Percentiles rank a stretch among this genome's conserved stretches.
These are phyloP conservation scores for Kodamaea nitidulidarum DNA, from an alignment of 805 yeast species.

Conservation along the genomic window DNA sequence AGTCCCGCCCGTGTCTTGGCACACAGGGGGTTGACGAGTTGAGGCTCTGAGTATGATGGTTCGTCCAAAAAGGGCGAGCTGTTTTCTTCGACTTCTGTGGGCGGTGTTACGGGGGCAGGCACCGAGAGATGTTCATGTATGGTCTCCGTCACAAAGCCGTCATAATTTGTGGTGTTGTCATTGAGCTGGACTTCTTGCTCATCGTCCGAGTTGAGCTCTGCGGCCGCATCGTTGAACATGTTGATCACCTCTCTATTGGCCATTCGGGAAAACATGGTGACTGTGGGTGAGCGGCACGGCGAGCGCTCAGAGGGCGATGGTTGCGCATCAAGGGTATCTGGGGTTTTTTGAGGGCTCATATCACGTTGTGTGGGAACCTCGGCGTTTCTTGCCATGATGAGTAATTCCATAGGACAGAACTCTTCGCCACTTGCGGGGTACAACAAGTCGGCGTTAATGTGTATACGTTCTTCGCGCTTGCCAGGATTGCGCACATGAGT, in stretches of 20 bases:
- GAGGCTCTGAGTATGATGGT: slow-evolving; percentile 15
- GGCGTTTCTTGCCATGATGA: slow-evolving; percentile 46
- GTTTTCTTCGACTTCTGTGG: slow-evolving; percentile 24
- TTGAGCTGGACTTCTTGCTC: slow-evolving; percentile 19
- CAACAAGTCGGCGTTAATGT: slow-evolving; percentile 56
- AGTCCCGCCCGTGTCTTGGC: slow-evolving; percentile 34
- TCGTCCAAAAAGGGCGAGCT: slow-evolving; percentile 49
- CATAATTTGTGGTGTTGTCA: slow-evolving; percentile 31
- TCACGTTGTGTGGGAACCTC: slow-evolving; percentile 7
- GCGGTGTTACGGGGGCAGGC: slow-evolving; percentile 20
- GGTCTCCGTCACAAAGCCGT: slow-evolving; percentile 51
- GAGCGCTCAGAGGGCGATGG: too few relatives aligned
- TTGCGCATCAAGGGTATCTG: too few relatives aligned
- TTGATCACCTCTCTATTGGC: slow-evolving; percentile 70
- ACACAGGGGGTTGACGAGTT: slow-evolving; percentile 41
- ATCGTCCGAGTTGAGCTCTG: slow-evolving; percentile 26
- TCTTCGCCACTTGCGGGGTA: slow-evolving; percentile 48
- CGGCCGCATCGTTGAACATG: slow-evolving; percentile 64
- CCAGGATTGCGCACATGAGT: slow-evolving; percentile 54
- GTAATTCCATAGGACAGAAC: slow-evolving; percentile 58
- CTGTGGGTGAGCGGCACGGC: slow-evolving; percentile 86
- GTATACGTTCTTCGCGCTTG: slow-evolving; percentile 55
- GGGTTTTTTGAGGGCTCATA: too few relatives aligned
- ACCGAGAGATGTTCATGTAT: slow-evolving; percentile 16
- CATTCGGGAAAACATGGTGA: slow-evolving; percentile 69